Evolutionary conservation across 176 grass and related monocot species (phyloP), one percentile per base, ranked within the genome.

Genomic region (Typha latifolia): DNA sequence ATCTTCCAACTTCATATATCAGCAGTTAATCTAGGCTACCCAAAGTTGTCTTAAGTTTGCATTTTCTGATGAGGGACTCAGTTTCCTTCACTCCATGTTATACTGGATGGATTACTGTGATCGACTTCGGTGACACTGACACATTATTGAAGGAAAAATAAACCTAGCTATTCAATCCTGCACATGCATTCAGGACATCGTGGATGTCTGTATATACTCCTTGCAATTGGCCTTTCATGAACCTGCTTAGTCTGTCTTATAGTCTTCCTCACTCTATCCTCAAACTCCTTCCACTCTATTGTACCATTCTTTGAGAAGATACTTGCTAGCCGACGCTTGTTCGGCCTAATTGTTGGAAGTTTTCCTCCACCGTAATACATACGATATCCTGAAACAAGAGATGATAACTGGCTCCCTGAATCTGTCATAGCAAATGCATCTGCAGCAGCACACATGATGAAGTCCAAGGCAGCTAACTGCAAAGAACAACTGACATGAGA

Each of bases 361-460:
- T 84, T 79, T 37, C 85, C 76, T 65, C 68, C 86, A 51, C 94
- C 94, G 14, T 90, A 99, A 48, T 93, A 99, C 94, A 97, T 99
- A 22, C 94, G 83, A n/a, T 92, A 86, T 62, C 94, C 94, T 64
- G 90, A 88, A 72, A 99, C 94, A 50, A 99, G 86, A 56, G 86
- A 92, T 5, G 89, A 99, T 21, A 99, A 72, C 71, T 99, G 94
- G 72, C 94, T 99, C 23, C 94, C 89, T 26, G 89, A 72, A 68
- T 99, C 94, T 48, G 94, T 93, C 94, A 99, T 93, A 69, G 94
- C 89, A 87, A 99, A 99, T 74, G 94, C 94, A 74, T 99, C 94
- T 3, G 94, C 86, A 66, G 89, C 84, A 32, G 85, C 94, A 76
- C 94, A 99, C 51, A 81, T 89, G 69, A 99, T 93, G 27, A 99